Conservation (phyloP, 805 yeast species). For the Lachancea thermotolerans region DNA sequence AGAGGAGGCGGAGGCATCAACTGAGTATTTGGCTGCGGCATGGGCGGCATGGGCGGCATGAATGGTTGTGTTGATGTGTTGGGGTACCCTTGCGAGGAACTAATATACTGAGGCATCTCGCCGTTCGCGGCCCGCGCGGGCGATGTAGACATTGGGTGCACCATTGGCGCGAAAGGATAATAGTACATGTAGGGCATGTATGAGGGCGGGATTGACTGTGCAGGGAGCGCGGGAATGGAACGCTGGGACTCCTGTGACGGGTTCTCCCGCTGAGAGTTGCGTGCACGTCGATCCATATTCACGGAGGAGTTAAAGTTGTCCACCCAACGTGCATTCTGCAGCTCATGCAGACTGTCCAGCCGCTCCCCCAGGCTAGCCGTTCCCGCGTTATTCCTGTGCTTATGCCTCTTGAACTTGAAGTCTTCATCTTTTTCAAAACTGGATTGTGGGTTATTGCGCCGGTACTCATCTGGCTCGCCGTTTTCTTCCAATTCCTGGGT, state of each 20-base stretch:
- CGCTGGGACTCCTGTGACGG: slow-evolving; percentile 4
- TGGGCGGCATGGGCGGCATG: slow-evolving; percentile 18
- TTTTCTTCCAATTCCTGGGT: background rate
- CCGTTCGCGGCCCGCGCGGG: slow-evolving; percentile 15
- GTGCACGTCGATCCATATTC: slow-evolving; percentile 5
- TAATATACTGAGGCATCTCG: slow-evolving; percentile 14
- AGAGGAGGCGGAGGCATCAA: slow-evolving; percentile 25
- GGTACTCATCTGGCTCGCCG: slow-evolving; percentile 1
- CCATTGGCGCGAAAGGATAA: slow-evolving; percentile 20
- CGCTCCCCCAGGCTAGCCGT: slow-evolving; percentile 27
- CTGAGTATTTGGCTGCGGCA: slow-evolving; percentile 13
- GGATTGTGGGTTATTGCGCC: slow-evolving; percentile 1
- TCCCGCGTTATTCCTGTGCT: slow-evolving; percentile 18
- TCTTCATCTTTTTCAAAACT: slow-evolving; percentile 28
- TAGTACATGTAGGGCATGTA: slow-evolving; percentile 24
- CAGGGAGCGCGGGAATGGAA: background rate
- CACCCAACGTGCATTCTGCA: slow-evolving; percentile 23
- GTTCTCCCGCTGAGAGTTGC: slow-evolving; percentile 1
- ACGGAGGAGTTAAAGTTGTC: slow-evolving; percentile 30
- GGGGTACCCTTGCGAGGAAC: slow-evolving; percentile 19
- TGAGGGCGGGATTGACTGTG: slow-evolving; percentile 9
- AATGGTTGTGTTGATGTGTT: slow-evolving; percentile 27
- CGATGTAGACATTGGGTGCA: slow-evolving; percentile 16
- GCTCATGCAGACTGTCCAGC: slow-evolving; percentile 25
- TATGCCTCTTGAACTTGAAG: slow-evolving; percentile 29